Base-by-base conservation (phyloP, 1,139 yeast species). In the Pichia terricola region DNA sequence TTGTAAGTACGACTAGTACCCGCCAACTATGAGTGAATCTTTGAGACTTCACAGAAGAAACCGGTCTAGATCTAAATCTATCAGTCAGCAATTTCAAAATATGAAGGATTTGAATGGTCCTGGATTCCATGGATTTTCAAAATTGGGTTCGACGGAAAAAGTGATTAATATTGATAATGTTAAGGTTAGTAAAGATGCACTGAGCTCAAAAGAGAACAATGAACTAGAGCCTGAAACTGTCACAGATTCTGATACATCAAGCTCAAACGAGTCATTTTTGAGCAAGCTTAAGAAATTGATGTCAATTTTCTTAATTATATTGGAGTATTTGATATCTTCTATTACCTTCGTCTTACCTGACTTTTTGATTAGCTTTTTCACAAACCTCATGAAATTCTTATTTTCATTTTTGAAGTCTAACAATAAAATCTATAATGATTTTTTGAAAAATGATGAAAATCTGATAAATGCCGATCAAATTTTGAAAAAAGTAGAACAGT, bases 311-410 rank as follows among this genome's bases (percentile, higher is more conserved):
- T 34, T 62, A 2, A 59, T 62, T 28, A 40, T 58, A 4, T 38
- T 57, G 3, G 65, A 62, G 43, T 60, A 58, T 11, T 30, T 60
- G 1, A 49, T 62, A 2, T 45, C 63, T 0, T 45, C 47, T 22
- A 53, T 62, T 28, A 59, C 64, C 1, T 46, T 49, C 22, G 41
- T 60, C 6, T 47, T 61, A 25, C 65, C 65, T 0, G 45, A 50
- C 4, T 40, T 51, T 32, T 35, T 61, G 1, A 59, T 62, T 7
- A 35, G 41, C 2, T 10, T 49, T 5, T 61, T 50, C 41, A 62
- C 65, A 1, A 30, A 41, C 3, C 26, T 56, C 4, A 55, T 54
- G 11, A 54, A 50, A 38, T 40, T 45, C 5, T 34, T 60, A 3
- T 60, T 60, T 39, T 40, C 48, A 11, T 40, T 50, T 28, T 48